phyloP scores from a whole-genome alignment of 2,329 filamentous ascomycete species.

The Neofusicoccum laricinum region DNA sequence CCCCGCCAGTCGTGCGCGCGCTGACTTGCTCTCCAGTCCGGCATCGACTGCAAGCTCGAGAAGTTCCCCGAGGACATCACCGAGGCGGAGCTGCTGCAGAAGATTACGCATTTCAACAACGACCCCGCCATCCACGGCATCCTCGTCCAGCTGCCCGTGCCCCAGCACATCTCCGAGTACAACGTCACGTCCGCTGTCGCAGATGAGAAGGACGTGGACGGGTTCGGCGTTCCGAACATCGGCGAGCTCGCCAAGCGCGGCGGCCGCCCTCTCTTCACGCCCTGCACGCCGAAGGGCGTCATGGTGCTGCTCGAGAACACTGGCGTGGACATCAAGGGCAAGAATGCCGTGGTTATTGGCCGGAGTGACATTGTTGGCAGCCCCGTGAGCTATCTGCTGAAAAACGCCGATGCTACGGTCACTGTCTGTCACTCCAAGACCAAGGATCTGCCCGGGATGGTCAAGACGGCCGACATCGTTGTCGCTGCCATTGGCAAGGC shows the following conservation, averaged over 20 bases:
- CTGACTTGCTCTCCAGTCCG: conserved; percentile 58
- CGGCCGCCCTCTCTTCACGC: conserved; percentile 82
- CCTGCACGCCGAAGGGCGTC: conserved; percentile 95
- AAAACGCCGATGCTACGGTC: conserved; percentile 94
- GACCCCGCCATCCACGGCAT: conserved; percentile 85
- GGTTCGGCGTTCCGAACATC: conserved; percentile 91
- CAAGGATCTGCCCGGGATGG: conserved; percentile 64
- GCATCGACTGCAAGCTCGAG: conserved; percentile 82
- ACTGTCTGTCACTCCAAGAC: conserved; percentile 95
- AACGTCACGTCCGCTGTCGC: conserved; percentile 83
- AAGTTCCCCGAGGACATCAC: conserved; percentile 78
- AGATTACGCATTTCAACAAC: conserved; percentile 80
- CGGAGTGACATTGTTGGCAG: conserved; percentile 97
- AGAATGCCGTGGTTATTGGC: conserved; percentile 91
- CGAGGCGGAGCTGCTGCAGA: conserved; percentile 80
- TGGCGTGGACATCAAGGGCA: conserved; percentile 79
- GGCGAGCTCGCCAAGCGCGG: conserved; percentile 96
- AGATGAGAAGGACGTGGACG: conserved; percentile 96
- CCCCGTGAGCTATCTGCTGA: conserved; percentile 91
- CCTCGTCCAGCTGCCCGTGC: conserved; percentile 88
- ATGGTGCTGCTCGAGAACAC: conserved; percentile 87
- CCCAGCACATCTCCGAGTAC: conserved; percentile 87
- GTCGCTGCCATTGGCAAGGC: conserved; percentile 88
- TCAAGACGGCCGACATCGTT: conserved; percentile 84
- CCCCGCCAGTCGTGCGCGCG: background rate